Evolutionary conservation across 2,329 filamentous ascomycete species (phyloP).

Genomic region (Ophiostoma himal-ulmi): DNA sequence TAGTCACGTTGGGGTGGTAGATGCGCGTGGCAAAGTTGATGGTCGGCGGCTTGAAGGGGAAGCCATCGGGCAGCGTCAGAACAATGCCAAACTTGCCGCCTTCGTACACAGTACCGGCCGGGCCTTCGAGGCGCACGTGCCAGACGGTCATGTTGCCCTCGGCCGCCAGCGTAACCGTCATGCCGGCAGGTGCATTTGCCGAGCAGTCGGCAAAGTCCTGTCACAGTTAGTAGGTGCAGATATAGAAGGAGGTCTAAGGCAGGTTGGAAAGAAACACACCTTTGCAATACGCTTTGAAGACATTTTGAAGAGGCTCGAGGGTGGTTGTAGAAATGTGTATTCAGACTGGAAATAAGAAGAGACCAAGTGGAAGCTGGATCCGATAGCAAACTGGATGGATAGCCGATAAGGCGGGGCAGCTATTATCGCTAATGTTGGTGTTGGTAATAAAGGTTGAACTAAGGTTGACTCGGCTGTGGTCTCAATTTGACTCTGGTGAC

Average conservation of each 20-base stretch:
- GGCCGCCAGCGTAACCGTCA: conserved; percentile 42
- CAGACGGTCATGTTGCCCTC: conserved; percentile 48
- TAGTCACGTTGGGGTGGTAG: conserved; percentile 92
- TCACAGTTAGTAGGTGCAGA: not conserved
- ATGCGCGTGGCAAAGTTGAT: conserved; percentile 81
- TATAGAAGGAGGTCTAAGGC: not conserved
- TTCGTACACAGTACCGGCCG: conserved; percentile 44
- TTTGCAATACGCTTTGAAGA: conserved; percentile 25
- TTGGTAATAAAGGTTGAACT: not conserved
- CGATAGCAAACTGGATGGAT: not conserved
- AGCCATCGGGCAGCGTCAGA: conserved; percentile 68
- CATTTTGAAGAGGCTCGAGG: conserved; percentile 28
- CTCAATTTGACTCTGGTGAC: not conserved
- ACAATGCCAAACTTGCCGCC: conserved; percentile 69
- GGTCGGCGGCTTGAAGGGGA: conserved; percentile 82
- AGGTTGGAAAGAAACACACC: conserved; percentile 13
- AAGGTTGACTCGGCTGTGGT: too few relatives aligned
- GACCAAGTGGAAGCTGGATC: not conserved
- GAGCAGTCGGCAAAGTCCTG: conserved; percentile 52
- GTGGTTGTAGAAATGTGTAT: conserved; percentile 21
- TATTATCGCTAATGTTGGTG: not conserved
- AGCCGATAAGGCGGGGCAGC: not conserved
- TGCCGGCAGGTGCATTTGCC: conserved; percentile 42
- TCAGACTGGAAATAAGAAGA: not conserved
- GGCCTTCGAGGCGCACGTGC: conserved; percentile 45